phyloP scores from a whole-genome alignment of 208 protist species.

The Leishmania guyanensis region DNA sequence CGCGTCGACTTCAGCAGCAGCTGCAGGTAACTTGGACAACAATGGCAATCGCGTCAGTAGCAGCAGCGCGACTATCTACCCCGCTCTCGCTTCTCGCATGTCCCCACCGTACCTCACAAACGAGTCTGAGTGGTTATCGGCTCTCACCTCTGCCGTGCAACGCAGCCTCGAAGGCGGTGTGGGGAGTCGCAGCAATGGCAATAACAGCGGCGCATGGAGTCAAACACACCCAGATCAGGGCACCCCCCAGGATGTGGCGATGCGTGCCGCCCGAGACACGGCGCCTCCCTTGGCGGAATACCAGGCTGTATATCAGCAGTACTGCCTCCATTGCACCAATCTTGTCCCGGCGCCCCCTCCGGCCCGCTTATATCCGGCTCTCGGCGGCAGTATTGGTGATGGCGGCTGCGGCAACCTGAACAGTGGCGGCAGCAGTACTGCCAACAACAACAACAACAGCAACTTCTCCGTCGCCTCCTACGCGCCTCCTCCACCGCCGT shows the following conservation, averaged over 20 bases:
- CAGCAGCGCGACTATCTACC: not conserved
- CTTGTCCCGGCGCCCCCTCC: not conserved
- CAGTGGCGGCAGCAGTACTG: not conserved
- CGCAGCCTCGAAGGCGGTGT: constrained; percentile 1
- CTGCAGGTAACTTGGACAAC: not conserved
- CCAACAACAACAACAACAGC: not conserved
- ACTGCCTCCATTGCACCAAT: not conserved
- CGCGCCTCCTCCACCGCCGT: not conserved
- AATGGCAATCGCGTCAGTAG: not conserved
- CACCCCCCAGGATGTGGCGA: not conserved
- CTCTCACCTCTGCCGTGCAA: constrained; percentile 19
- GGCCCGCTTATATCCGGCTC: constrained; percentile 9
- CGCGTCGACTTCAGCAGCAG: not conserved
- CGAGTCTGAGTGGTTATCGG: constrained; percentile 20
- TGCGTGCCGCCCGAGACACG: constrained; percentile 6
- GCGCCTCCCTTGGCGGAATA: constrained; percentile 13
- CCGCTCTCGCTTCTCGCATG: not conserved
- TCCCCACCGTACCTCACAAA: constrained; percentile 39
- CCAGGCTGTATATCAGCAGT: constrained; percentile 8
- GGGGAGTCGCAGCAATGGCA: not conserved
- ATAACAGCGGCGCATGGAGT: not conserved
- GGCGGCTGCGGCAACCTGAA: not conserved
- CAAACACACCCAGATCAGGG: not conserved
- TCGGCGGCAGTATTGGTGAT: not conserved
- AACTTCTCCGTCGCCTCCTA: constrained; percentile 2